These are phyloP conservation scores for Teratosphaeria destructans DNA, from an alignment of 2,329 filamentous ascomycete species.

Conservation along the genomic window DNA sequence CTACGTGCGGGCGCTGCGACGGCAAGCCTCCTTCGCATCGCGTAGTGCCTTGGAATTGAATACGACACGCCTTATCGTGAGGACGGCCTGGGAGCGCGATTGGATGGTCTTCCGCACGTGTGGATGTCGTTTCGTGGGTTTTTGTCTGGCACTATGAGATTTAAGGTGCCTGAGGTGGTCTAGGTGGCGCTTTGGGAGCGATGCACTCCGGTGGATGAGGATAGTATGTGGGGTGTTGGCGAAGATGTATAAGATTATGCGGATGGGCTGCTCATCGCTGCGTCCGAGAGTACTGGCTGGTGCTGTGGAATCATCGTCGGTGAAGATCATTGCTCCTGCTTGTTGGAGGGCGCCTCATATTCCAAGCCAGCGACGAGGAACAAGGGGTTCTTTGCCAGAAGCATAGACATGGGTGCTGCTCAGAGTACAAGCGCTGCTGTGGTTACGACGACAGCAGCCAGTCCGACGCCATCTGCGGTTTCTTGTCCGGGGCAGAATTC, in stretches of 20 bases:
- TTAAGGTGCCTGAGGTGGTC: neutral
- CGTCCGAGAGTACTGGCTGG: neutral
- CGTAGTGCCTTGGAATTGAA: neutral
- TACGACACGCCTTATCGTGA: neutral
- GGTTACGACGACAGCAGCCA: neutral
- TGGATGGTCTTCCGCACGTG: neutral
- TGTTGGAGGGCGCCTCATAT: neutral
- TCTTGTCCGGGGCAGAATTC: constrained; percentile 12
- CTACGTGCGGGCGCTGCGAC: neutral
- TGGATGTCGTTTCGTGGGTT: neutral
- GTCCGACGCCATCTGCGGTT: neutral
- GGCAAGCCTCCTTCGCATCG: neutral
- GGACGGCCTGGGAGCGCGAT: neutral
- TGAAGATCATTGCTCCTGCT: neutral
- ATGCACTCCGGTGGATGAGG: neutral
- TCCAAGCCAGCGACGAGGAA: neutral
- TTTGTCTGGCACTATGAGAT: neutral
- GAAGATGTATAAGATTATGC: neutral
- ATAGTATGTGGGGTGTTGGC: too few species aligned
- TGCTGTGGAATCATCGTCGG: neutral
- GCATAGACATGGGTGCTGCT: neutral
- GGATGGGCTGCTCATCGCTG: neutral
- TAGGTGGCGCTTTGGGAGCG: neutral
- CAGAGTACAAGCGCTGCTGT: neutral
- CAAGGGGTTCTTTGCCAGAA: neutral